These are phyloP conservation scores for Domatiomyces catenatus DNA, from an alignment of 2,329 filamentous ascomycete genomes.

Conservation along the genomic window DNA sequence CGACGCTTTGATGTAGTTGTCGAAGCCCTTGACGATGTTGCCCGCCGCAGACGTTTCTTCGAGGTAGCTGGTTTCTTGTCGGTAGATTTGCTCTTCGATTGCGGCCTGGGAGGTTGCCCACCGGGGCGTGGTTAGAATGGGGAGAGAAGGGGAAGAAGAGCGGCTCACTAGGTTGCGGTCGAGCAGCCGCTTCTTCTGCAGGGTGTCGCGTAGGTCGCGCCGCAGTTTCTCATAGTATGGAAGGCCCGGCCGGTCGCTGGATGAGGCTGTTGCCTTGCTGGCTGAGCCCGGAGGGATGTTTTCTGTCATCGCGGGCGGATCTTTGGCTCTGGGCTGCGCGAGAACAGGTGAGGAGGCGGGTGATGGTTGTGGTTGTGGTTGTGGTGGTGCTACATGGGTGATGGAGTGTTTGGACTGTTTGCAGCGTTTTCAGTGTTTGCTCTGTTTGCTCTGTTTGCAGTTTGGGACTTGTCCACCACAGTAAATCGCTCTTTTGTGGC, in stretches of 20 bases:
- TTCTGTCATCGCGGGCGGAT: constrained; percentile 24
- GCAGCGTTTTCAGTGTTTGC: constrained; percentile 18
- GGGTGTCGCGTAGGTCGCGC: constrained; percentile 49
- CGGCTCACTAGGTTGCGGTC: constrained; percentile 43
- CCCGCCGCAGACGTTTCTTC: constrained; percentile 71
- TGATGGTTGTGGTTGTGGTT: not conserved
- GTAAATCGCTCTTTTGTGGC: too few relatives aligned
- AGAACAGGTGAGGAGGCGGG: not conserved
- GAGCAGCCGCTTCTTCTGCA: constrained; percentile 49
- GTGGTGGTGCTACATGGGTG: not conserved
- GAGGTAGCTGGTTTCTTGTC: constrained; percentile 73
- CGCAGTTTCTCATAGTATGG: constrained; percentile 62
- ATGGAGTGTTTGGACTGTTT: constrained; percentile 2
- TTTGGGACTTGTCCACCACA: not conserved
- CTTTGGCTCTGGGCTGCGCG: not conserved
- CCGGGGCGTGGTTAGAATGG: not conserved
- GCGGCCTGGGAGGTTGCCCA: constrained; percentile 28
- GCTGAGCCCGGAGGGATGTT: constrained; percentile 23
- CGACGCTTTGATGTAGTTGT: constrained; percentile 90
- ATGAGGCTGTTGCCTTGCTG: constrained; percentile 8
- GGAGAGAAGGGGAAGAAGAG: constrained; percentile 7
- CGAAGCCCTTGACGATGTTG: constrained; percentile 95
- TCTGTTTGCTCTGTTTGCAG: constrained; percentile 21
- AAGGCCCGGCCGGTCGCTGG: constrained; percentile 26
- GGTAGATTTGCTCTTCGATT: constrained; percentile 67